A percentile compares a stretch with the other conserved stretches of the same genome.
These are phyloP conservation scores for Ascochyta rabiei DNA, from an alignment of 2,329 filamentous ascomycete species.

Conservation along the genomic window DNA sequence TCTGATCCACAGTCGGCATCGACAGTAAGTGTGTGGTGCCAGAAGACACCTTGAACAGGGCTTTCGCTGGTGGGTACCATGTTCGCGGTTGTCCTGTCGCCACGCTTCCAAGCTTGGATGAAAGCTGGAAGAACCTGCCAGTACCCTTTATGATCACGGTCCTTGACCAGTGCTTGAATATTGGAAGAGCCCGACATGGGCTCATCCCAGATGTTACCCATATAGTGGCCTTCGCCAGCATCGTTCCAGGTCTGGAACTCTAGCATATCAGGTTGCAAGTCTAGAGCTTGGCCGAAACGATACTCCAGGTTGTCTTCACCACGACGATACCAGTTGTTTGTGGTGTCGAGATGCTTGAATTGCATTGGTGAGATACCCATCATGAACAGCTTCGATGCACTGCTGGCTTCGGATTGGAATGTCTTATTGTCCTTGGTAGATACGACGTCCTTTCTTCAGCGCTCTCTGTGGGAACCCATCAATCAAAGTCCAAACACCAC, in stretches of 20 bases:
- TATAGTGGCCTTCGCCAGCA: conserved; percentile 49
- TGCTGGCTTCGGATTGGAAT: conserved; percentile 37
- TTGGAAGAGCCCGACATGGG: conserved; percentile 27
- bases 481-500: background rate
- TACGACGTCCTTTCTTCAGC: conserved; percentile 32
- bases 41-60: conserved; percentile 27
- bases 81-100: conserved; percentile 29
- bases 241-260: conserved; percentile 53
- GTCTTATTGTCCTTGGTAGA: conserved; percentile 35
- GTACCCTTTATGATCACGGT: conserved; percentile 47
- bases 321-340: conserved; percentile 46
- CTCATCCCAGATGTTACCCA: conserved; percentile 50
- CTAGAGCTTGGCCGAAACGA: conserved; percentile 36
- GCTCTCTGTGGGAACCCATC: background rate
- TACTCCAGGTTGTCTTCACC: conserved; percentile 48
- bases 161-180: conserved; percentile 37
- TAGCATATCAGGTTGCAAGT: conserved; percentile 46
- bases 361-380: conserved; percentile 49
- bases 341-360: conserved; percentile 45
- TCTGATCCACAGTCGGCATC: conserved; percentile 49
- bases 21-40: conserved; percentile 29
- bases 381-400: conserved; percentile 46
- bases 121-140: conserved; percentile 45
- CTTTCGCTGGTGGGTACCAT: conserved; percentile 28
- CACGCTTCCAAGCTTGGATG: conserved; percentile 47